Evolutionary conservation across 345 rosid genomes (phyloP), one percentile per base, ranked within the genome.

Genomic region (Ricinus communis): DNA sequence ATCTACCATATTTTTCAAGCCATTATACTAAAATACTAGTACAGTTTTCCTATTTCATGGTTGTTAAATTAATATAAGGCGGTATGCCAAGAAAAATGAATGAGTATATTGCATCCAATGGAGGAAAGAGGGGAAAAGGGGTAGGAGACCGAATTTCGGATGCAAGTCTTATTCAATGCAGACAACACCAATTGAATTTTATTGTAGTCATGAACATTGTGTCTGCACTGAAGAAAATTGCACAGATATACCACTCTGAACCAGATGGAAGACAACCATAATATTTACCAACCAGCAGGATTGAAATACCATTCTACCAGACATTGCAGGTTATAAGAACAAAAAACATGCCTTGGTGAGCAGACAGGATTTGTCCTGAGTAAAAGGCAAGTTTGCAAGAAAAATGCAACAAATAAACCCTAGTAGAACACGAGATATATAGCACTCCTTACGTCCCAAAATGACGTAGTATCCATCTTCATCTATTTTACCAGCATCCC

Each of bases 391-490:
- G 22, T 25, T 22, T 51, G 41, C 18, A 25, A 38, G 18, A 70
- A 47, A 31, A 27, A 18, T 13, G 11, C 61, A 56, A 56, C 19
- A 56, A 9, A 56, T 27, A 18, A 45, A 16, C 24, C 30, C 25
- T 30, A 55, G 10, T 10, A 56, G 3, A 33, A 5, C 30, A 46
- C 27, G 4, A 12, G 5, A 51, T 74, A 56, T 55, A 19, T 54
- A 77, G 66, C 71, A 52, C 14, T 72, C n/a, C 96, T 89, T 83
- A 92, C 98, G 94, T 81, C 98, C 97, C 88, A 95, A 84, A 81
- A 95, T 95, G 75, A 95, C 62, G 77, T 76, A 88, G 73, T 92
- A 88, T 70, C 96, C 98, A 69, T 95, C 96, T 73, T 92, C 93
- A 70, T 95, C 91, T 64, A 89, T 69, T 86, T 84, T 89, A 31